These are phyloP conservation scores for Angophora floribunda DNA, from an alignment of 345 rosid species.

Conservation along the genomic window DNA sequence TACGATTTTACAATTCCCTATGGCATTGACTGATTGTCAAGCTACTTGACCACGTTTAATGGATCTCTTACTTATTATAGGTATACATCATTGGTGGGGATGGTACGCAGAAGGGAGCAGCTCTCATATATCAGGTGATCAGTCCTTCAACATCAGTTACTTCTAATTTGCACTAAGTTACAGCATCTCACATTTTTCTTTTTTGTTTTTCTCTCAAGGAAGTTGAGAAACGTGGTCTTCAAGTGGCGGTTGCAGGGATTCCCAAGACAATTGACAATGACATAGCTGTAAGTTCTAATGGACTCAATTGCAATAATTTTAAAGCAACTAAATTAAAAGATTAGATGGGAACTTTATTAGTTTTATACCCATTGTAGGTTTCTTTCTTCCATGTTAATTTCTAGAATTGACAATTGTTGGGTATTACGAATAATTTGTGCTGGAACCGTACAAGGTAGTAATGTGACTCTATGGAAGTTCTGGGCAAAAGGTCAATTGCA, in stretches of 20 bases:
- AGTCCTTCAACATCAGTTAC: not conserved
- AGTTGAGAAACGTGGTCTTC: constrained; percentile 82
- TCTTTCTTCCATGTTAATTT: not conserved
- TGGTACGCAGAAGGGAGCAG: constrained; percentile 89
- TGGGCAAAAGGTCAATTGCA: not conserved
- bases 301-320: not conserved
- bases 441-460: not conserved
- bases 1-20: not conserved
- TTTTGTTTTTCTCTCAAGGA: constrained; percentile 40
- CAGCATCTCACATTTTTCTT: not conserved
- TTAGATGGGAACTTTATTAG: not conserved
- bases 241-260: constrained; percentile 77
- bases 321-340: not conserved
- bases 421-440: not conserved
- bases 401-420: not conserved
- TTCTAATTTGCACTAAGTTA: not conserved
- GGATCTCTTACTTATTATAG: constrained; percentile 18
- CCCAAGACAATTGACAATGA: constrained; percentile 94
- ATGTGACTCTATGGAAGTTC: not conserved
- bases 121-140: constrained; percentile 61
- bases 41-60: not conserved
- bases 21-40: not conserved
- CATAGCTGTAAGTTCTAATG: constrained; percentile 53
- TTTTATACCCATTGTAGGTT: not conserved
- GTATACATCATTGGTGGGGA: constrained; percentile 96